Conservation (phyloP, 176 grass and related monocot genomes). For the Lolium multiflorum region DNA sequence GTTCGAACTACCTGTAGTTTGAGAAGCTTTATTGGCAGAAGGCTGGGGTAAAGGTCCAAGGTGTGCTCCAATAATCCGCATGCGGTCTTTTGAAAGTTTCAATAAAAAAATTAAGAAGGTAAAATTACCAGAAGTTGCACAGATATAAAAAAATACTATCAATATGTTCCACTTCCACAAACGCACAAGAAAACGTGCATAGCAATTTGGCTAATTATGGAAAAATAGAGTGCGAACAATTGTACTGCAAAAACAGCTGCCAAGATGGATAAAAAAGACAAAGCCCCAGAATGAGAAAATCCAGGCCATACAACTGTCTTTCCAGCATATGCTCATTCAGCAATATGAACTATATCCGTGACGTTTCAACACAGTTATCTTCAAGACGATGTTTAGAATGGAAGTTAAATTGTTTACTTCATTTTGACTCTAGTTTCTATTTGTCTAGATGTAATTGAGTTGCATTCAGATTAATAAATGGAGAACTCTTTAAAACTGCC, state of each 20-base stretch:
- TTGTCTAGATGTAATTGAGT: background rate
- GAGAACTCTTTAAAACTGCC: too few species aligned
- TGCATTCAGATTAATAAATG: background rate
- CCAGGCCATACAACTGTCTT: background rate
- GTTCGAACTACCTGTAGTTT: slow-evolving; percentile 69
- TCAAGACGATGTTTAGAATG: background rate
- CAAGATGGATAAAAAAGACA: background rate
- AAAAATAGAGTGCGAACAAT: background rate
- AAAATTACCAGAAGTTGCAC: slow-evolving; percentile 26
- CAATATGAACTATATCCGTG: background rate
- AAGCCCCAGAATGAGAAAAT: background rate
- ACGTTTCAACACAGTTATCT: background rate
- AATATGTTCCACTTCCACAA: slow-evolving; percentile 1
- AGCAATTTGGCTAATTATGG: background rate
- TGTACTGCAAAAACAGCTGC: background rate
- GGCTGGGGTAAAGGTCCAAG: slow-evolving; percentile 53
- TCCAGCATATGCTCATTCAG: background rate
- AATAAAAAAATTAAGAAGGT: slow-evolving; percentile 38
- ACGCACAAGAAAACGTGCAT: background rate
- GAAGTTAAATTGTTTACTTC: background rate
- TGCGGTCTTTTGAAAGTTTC: slow-evolving; percentile 68
- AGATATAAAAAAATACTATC: slow-evolving; percentile 4
- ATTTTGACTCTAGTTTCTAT: background rate
- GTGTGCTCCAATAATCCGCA: slow-evolving; percentile 91
- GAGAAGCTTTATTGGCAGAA: slow-evolving; percentile 65